phyloP scores from a whole-genome alignment of 768 basidiomycete genomes.

The Cantharellus cinnabarinus region DNA sequence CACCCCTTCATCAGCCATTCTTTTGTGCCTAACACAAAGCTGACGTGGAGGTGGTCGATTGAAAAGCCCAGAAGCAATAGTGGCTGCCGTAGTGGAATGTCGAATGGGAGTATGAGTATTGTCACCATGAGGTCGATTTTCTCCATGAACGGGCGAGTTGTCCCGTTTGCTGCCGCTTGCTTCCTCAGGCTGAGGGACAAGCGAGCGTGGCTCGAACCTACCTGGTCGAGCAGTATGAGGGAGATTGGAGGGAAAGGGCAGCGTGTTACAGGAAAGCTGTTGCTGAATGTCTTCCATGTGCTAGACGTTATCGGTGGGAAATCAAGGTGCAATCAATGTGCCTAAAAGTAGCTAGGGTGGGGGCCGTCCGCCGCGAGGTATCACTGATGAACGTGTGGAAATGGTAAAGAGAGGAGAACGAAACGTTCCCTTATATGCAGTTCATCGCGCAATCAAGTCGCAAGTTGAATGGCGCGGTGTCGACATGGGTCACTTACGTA shows the following conservation, averaged over 20 bases:
- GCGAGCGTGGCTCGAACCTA: background rate
- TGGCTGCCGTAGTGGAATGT: background rate
- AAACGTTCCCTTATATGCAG: no score
- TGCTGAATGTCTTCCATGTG: background rate
- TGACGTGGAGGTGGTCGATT: constrained; percentile 13
- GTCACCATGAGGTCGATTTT: background rate
- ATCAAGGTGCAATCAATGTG: no score
- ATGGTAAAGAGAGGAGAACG: no score
- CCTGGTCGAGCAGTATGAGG: background rate
- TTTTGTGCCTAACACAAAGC: constrained; percentile 80
- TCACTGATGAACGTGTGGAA: no score
- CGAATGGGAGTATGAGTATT: background rate
- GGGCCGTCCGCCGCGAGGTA: no score
- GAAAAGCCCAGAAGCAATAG: no score
- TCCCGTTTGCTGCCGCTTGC: background rate
- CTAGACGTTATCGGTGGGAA: background rate
- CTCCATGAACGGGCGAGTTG: background rate
- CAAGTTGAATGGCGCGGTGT: no score
- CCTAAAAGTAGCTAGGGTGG: no score
- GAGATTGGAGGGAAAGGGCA: background rate
- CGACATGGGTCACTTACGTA: no score
- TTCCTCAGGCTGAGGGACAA: background rate
- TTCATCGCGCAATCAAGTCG: no score
- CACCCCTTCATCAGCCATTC: constrained; percentile 92
- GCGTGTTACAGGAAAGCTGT: background rate